Base-by-base conservation (phyloP, 345 rosid genomes). In the Eucalyptus marginata region DNA sequence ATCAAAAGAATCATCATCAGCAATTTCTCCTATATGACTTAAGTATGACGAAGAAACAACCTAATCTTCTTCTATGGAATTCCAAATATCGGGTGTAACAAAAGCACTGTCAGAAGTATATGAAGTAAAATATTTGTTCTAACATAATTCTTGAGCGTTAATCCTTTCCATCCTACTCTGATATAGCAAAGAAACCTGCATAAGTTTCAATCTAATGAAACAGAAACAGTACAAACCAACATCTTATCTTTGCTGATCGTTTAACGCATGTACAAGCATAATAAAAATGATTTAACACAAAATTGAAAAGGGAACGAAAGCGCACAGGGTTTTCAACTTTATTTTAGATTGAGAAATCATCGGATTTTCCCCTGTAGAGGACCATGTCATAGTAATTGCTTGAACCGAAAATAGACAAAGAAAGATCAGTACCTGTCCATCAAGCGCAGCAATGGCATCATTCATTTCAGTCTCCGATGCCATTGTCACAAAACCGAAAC, bases 401-500 rank as follows among this genome's bases (percentile, higher is more conserved):
- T 25, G 49, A 29, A 33, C 51, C 54, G 10, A 20, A 58, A 51
- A 59, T 27, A 52, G 49, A 36, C 86, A 71, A 64, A 49, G 40
- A 44, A 68, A 56, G 49, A 51, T 80, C 25, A 81, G 85, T 93
- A 98, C 99, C 98, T 96, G 95, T 93, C 99, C 99, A 91, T 98
- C 98, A 76, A 98, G 98, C 8, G 99, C 98, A 89, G 98, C 95
- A 27, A 98, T 94, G 90, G 99, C 99, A 31, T 96, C 98, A 25
- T 97, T 95, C 94, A 97, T 91, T 95, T 98, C 99, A 25, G 91
- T 89, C 92, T 95, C 98, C 15, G 91, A 84, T 52, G 98, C 92
- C 99, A 98, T 97, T 2, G 97, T 95, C 85, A 98, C 99, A 89
- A 98, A 98, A 62, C 99, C 99, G 27, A 98, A 98, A 68, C 99